Evolutionary conservation across 139 green algal species (phyloP).

Genomic region (Chlorella sp.): DNA sequence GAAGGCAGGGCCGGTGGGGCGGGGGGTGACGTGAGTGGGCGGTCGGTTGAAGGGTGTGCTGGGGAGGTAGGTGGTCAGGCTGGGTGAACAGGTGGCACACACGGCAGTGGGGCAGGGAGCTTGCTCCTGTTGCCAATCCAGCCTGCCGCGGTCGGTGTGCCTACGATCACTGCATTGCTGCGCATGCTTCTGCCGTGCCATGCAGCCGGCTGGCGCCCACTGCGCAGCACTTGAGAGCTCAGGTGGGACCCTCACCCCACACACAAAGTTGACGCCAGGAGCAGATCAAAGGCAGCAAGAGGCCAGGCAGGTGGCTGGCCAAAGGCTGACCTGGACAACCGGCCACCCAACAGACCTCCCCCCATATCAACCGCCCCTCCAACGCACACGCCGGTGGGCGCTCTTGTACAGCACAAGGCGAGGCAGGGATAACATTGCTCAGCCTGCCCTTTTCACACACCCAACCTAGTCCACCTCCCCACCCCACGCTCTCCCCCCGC

Average conservation of each 20-base stretch:
- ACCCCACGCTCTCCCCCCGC: not conserved
- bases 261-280: slow-evolving; percentile 66
- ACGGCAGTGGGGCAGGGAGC: not conserved
- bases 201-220: not conserved
- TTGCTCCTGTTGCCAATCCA: not conserved
- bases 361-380: too few species aligned
- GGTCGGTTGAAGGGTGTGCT: not conserved
- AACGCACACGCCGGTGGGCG: too few species aligned
- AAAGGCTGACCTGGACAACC: too few species aligned
- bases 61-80: not conserved
- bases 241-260: too few species aligned
- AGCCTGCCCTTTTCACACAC: not conserved
- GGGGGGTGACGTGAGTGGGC: not conserved
- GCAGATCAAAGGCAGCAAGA: slow-evolving; percentile 88
- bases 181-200: not conserved
- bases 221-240: too few species aligned
- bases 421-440: too few species aligned
- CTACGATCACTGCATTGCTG: too few species aligned
- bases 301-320: slow-evolving; percentile 76
- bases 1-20: not conserved
- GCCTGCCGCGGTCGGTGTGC: too few species aligned
- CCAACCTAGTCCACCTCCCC: not conserved
- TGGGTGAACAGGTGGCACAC: too few species aligned
- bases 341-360: too few species aligned
- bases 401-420: too few species aligned